These are phyloP conservation scores for Trametes cubensis DNA, from an alignment of 768 basidiomycete genomes.

Conservation along the genomic window DNA sequence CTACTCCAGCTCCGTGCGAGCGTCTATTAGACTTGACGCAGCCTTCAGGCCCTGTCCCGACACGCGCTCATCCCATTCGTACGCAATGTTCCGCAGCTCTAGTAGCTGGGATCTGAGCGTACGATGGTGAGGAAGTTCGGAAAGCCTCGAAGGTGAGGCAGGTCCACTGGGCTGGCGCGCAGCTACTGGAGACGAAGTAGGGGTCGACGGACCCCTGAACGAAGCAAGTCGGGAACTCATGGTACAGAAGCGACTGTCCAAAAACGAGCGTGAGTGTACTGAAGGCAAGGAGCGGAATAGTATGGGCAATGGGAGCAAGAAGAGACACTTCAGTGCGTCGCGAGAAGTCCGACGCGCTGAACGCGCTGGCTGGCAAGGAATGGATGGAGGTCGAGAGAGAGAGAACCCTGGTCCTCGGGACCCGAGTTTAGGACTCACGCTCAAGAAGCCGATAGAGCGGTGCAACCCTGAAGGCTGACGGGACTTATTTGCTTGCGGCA, in stretches of 20 bases:
- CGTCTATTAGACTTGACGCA: slow-evolving; percentile 70
- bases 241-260: neutral
- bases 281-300: neutral
- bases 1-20: slow-evolving; percentile 85
- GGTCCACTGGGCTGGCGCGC: slow-evolving; percentile 48
- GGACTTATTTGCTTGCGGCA: neutral
- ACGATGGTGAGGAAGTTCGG: slow-evolving; percentile 81
- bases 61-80: slow-evolving; percentile 85
- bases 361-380: neutral
- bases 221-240: slow-evolving; percentile 69
- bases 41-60: slow-evolving; percentile 78
- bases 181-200: slow-evolving; percentile 64
- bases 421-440: slow-evolving; percentile 9
- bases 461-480: slow-evolving; percentile 2
- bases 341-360: too few species aligned
- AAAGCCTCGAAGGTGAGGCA: slow-evolving; percentile 45
- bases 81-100: slow-evolving; percentile 62
- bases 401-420: neutral
- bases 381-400: neutral
- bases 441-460: neutral
- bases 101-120: slow-evolving; percentile 69
- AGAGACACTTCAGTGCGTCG: neutral
- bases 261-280: slow-evolving; percentile 1
- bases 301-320: neutral
- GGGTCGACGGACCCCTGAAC: slow-evolving; percentile 79